phyloP scores from a whole-genome alignment of 2,329 filamentous ascomycete genomes.

The Westerdykella aurantiaca region DNA sequence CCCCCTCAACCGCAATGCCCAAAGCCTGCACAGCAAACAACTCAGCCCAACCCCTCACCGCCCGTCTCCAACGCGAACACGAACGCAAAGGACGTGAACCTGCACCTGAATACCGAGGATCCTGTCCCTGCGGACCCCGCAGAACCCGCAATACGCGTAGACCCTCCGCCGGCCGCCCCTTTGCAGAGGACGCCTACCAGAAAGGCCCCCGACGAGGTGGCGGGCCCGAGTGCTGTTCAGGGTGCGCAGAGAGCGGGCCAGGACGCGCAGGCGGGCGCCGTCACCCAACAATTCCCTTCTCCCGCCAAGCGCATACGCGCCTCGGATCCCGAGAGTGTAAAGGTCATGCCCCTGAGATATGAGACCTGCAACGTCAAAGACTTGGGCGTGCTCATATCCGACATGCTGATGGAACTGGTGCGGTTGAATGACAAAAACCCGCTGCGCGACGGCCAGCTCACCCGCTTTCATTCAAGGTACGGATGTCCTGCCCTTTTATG shows the following conservation, averaged over 20 bases:
- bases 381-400: constrained; percentile 81
- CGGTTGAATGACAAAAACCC: constrained; percentile 86
- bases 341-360: constrained; percentile 66
- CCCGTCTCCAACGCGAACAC: constrained; percentile 9
- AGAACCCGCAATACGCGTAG: constrained; percentile 32
- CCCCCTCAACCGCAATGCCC: constrained; percentile 9
- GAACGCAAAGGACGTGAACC: constrained; percentile 14
- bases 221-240: constrained; percentile 4
- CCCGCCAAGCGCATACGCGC: constrained; percentile 29
- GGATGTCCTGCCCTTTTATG: background rate
- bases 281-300: constrained; percentile 12
- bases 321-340: constrained; percentile 40
- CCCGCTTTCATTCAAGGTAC: constrained; percentile 89
- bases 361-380: constrained; percentile 78
- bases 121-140: constrained; percentile 29
- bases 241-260: constrained; percentile 4
- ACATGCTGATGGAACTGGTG: constrained; percentile 94
- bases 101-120: constrained; percentile 30
- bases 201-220: constrained; percentile 8
- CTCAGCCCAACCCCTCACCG: constrained; percentile 4
- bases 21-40: background rate
- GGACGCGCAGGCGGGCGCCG: constrained; percentile 6
- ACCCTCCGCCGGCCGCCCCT: constrained; percentile 24
- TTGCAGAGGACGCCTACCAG: background rate
- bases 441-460: constrained; percentile 77